These are phyloP conservation scores for Eucalyptus melliodora DNA, from an alignment of 345 rosid species.

Conservation along the genomic window DNA sequence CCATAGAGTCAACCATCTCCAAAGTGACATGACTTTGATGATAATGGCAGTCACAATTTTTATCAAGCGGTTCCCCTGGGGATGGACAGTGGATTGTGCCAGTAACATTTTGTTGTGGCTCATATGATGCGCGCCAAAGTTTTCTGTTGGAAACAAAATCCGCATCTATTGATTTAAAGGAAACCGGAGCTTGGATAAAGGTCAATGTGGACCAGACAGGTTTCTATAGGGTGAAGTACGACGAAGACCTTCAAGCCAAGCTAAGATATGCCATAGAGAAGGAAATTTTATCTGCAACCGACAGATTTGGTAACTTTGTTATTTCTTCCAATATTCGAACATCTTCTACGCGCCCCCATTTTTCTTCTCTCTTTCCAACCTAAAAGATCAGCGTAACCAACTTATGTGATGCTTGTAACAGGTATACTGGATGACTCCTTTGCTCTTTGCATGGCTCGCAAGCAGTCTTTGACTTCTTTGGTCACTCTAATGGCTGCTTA, in stretches of 20 bases:
- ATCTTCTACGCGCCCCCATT: background rate
- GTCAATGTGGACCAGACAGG: conserved; percentile 81
- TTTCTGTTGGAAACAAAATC: conserved; percentile 65
- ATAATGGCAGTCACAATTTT: conserved; percentile 63
- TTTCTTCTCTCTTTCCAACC: background rate
- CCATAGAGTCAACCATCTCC: background rate
- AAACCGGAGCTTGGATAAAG: conserved; percentile 50
- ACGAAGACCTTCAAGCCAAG: conserved; percentile 64
- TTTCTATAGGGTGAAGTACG: conserved; percentile 90
- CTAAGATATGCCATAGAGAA: conserved; percentile 68
- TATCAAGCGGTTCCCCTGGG: conserved; percentile 70
- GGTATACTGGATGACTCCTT: conserved; percentile 90
- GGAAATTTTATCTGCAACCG: conserved; percentile 42
- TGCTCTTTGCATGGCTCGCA: conserved; percentile 92
- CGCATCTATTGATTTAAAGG: conserved; percentile 23
- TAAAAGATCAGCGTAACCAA: background rate
- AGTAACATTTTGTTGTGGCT: conserved; percentile 65
- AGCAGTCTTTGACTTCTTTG: conserved; percentile 67
- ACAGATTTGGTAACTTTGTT: conserved; percentile 62
- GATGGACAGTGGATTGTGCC: conserved; percentile 99
- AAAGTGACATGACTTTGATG: background rate
- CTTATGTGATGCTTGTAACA: conserved; percentile 5
- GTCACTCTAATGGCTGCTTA: conserved; percentile 70
- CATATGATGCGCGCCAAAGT: conserved; percentile 56
- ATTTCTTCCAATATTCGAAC: background rate